Percentiles rank a stretch among this genome's conserved stretches.
These are phyloP conservation scores for Aspergillus cristatus DNA, from an alignment of 495 filamentous ascomycete species.

Conservation along the genomic window DNA sequence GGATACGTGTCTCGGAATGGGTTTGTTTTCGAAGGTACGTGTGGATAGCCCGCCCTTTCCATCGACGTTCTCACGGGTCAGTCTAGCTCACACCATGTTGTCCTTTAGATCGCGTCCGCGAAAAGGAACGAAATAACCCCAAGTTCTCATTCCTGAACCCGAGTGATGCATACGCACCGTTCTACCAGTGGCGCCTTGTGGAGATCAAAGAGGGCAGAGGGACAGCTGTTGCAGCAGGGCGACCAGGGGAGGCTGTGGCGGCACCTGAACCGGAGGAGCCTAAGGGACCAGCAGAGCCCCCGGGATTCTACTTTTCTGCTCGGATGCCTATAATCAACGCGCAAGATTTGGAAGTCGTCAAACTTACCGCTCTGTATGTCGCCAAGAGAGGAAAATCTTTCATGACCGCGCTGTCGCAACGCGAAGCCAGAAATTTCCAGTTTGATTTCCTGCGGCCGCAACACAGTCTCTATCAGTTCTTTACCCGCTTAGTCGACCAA, in stretches of 20 bases:
- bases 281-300: slow-evolving; percentile 77
- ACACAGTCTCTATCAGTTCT: slow-evolving; percentile 92
- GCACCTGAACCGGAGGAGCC: slow-evolving; percentile 54
- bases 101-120: slow-evolving; percentile 60
- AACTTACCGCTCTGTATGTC: slow-evolving; percentile 80
- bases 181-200: slow-evolving; percentile 80
- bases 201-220: slow-evolving; percentile 81
- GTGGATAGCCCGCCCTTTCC: not conserved
- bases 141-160: slow-evolving; percentile 82
- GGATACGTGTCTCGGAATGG: slow-evolving; percentile 84
- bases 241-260: slow-evolving; percentile 51
- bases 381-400: slow-evolving; percentile 86
- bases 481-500: slow-evolving; percentile 84
- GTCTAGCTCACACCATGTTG: slow-evolving; percentile 4
- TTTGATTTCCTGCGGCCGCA: slow-evolving; percentile 96
- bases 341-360: slow-evolving; percentile 88
- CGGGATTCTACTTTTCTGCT: slow-evolving; percentile 87
- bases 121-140: slow-evolving; percentile 76
- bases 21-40: slow-evolving; percentile 64
- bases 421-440: slow-evolving; percentile 85
- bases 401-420: slow-evolving; percentile 77
- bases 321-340: slow-evolving; percentile 96
- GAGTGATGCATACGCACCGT: slow-evolving; percentile 79
- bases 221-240: slow-evolving; percentile 69
- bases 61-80: too few relatives aligned